Base-by-base conservation (phyloP, 163 green algal genomes). In the Prototheca wickerhamii region DNA sequence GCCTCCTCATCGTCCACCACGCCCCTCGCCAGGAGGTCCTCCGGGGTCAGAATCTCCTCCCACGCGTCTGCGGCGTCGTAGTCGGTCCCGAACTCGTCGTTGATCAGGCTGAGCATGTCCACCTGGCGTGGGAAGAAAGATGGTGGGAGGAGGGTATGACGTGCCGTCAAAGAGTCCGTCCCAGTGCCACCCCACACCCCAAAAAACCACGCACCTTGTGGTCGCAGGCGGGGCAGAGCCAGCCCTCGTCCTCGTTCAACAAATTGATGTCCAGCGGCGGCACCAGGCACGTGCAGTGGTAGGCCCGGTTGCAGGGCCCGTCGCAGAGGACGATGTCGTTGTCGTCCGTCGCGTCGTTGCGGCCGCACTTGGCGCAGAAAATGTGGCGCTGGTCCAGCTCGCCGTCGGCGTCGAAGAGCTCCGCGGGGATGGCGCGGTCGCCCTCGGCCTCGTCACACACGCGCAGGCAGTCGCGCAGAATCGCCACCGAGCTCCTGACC, bases 281-380 rank as follows among this genome's bases (percentile, higher is more conserved):
- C 50, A 82, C 70, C 37, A 91, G 25, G 78, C 87, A 95, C 50
- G 69, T 71, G 42, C 72, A 77, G 63, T 96, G 90, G 78, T 89
- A 96, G 10, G 84, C 89, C 34, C 88, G 74, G 70, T 84, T 82
- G 77, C 90, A 96, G 33, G 68, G 65, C n/a, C 90, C 90, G 69
- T 96, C 90, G 67, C 90, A 96, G 44, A 96, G 69, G 43, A 96
- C 75, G 60, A 96, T 89, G 81, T 96, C 90, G 64, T 96, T 94
- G 70, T 90, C 87, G n/a, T n/a, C n/a, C n/a, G n/a, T n/a, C n/a
- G 67, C 80, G 32, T 89, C 74, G 31, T 62, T 53, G 37, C 37
- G 53, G 21, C 51, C 28, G 81, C 88, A 95, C 65, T 82, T 82
- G 52, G 75, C 73, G 76, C 89, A 96, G 66, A 91, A 91, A 35